These are phyloP conservation scores for Camellia sinensis DNA, from an alignment of 148 eudicot genomes.

Conservation along the genomic window DNA sequence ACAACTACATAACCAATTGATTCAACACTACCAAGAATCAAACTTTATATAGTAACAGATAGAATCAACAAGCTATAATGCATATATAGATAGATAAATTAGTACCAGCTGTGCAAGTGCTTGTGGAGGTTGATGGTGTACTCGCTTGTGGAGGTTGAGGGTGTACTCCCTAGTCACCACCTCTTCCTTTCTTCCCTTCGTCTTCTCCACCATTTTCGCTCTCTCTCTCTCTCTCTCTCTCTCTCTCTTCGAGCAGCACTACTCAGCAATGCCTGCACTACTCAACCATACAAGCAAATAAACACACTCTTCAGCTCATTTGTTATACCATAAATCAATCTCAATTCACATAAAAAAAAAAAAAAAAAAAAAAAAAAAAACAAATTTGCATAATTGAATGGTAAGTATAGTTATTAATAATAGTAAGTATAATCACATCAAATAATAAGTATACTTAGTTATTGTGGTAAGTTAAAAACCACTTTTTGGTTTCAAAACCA, in stretches of 20 bases:
- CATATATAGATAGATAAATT: no score
- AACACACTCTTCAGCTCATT: background rate
- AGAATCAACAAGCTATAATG: no score
- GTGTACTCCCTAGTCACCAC: constrained; percentile 46
- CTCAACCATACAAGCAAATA: background rate
- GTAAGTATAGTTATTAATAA: no score
- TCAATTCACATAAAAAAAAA: no score
- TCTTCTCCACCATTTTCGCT: constrained; percentile 43
- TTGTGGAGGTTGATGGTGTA: constrained; percentile 55
- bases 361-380: background rate
- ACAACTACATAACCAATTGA: background rate
- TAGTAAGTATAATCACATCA: no score
- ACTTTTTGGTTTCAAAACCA: no score
- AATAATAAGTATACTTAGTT: no score
- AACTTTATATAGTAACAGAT: no score
- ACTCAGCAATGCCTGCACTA: constrained; percentile 1
- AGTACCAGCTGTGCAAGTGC: constrained; percentile 49
- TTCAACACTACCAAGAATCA: background rate
- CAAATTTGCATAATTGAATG: no score
- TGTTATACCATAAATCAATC: background rate
- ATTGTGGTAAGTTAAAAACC: no score
- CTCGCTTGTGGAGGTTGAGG: no score
- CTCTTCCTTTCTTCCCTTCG: constrained; percentile 50
- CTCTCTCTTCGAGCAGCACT: background rate
- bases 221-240: background rate